Percentiles rank a stretch among this genome's conserved stretches.
phyloP scores from a whole-genome alignment of 306 rosid genomes.

The Casuarina glauca region DNA sequence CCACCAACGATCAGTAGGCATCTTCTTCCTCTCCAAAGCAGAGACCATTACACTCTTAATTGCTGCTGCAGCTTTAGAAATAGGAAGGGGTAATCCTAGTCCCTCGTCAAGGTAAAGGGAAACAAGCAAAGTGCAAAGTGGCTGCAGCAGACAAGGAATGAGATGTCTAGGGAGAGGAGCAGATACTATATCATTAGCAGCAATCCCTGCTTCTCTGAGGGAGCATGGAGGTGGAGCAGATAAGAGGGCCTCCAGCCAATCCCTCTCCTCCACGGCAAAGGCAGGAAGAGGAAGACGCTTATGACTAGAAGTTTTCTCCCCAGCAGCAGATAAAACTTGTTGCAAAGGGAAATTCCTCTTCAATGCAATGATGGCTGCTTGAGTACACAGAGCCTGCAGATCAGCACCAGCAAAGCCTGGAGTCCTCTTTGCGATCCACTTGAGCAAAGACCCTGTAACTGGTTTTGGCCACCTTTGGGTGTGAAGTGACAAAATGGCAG shows the following conservation, averaged over 20 bases:
- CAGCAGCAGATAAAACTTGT: constrained; percentile 68
- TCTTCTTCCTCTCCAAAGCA: constrained; percentile 57
- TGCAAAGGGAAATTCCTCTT: constrained; percentile 95
- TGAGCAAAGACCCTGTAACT: constrained; percentile 67
- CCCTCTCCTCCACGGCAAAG: constrained; percentile 92
- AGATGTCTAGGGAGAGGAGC: constrained; percentile 87
- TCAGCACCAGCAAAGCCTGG: constrained; percentile 98
- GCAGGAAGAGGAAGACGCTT: constrained; percentile 73
- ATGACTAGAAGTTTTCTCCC: constrained; percentile 43
- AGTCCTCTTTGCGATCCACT: constrained; percentile 81
- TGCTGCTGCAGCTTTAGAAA: constrained; percentile 58
- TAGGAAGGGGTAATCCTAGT: constrained; percentile 63
- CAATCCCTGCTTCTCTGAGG: constrained; percentile 89
- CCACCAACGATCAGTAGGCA: constrained; percentile 79
- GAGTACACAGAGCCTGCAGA: constrained; percentile 98
- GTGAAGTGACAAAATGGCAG: constrained; percentile 93
- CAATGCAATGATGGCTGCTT: constrained; percentile 86
- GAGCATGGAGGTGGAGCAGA: constrained; percentile 88
- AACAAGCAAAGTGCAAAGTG: constrained; percentile 73
- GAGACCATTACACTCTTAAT: constrained; percentile 65
- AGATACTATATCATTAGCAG: constrained; percentile 80
- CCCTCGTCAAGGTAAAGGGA: constrained; percentile 81
- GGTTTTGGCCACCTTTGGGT: constrained; percentile 97
- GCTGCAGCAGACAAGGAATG: constrained; percentile 70
- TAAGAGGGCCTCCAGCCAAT: constrained; percentile 88